These are phyloP conservation scores for Flaveria brownii DNA, from an alignment of 129 eudicot genomes.

Conservation along the genomic window DNA sequence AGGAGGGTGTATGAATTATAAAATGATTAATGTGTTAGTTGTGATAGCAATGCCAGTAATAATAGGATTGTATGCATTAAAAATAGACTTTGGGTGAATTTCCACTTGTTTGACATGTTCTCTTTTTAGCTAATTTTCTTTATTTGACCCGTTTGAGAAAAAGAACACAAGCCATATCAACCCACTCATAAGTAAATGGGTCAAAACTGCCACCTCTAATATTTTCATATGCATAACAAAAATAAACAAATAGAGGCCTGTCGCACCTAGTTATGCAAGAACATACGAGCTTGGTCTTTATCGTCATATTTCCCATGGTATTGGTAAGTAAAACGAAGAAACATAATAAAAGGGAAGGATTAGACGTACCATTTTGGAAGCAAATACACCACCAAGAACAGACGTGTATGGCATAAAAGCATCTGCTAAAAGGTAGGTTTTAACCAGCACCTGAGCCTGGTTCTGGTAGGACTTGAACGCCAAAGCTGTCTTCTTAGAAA, in stretches of 20 bases:
- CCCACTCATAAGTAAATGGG: constrained; percentile 5
- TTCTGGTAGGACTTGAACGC: constrained; percentile 59
- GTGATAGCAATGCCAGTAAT: neutral
- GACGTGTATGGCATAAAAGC: constrained; percentile 64
- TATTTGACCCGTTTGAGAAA: neutral
- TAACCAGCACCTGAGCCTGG: constrained; percentile 69
- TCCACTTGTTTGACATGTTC: neutral
- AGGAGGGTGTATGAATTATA: neutral
- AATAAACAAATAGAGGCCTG: neutral
- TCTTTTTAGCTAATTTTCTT: neutral
- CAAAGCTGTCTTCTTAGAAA: constrained; percentile 56
- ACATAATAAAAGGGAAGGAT: constrained; percentile 13
- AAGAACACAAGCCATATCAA: neutral
- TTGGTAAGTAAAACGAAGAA: constrained; percentile 2
- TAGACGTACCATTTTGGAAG: constrained; percentile 72
- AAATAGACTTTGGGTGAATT: neutral
- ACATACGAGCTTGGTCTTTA: neutral
- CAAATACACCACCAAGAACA: constrained; percentile 73
- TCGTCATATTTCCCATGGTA: constrained; percentile 3
- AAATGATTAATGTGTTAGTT: neutral
- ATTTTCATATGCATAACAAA: constrained; percentile 2
- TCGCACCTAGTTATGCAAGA: constrained; percentile 10
- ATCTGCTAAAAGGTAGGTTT: constrained; percentile 62
- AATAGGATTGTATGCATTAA: neutral
- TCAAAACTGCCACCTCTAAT: neutral